Percentiles rank a stretch among this genome's conserved stretches.
Evolutionary conservation across 441 rosid genomes (phyloP).

Genomic region (Gossypium gossypioides): DNA sequence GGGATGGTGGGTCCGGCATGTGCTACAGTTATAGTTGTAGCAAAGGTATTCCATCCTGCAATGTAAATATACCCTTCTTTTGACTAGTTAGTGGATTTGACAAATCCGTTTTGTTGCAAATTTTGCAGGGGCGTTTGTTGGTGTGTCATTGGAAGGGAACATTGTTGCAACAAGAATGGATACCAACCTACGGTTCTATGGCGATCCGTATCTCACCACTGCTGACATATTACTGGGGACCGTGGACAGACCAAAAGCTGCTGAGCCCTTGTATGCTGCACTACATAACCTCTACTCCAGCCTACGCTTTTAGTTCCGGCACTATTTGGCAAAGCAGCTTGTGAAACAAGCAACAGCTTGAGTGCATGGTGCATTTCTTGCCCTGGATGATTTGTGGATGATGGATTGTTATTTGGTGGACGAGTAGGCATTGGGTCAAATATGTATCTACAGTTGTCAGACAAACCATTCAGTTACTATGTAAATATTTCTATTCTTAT

Average conservation of each 20-base stretch:
- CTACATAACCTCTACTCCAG: slow-evolving; percentile 54
- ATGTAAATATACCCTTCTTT: not conserved
- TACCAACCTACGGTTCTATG: slow-evolving; percentile 69
- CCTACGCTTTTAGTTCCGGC: slow-evolving; percentile 25
- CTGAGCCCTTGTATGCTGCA: slow-evolving; percentile 65
- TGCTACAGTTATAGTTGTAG: slow-evolving; percentile 95
- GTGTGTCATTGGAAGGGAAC: slow-evolving; percentile 87
- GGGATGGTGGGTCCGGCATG: slow-evolving; percentile 88
- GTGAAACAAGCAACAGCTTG: slow-evolving; percentile 2
- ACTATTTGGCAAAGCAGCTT: not conserved
- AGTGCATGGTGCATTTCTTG: not conserved
- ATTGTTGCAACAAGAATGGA: slow-evolving; percentile 75
- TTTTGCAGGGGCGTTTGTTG: slow-evolving; percentile 77
- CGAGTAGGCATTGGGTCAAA: not conserved
- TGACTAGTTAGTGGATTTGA: not conserved
- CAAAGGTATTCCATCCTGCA: slow-evolving; percentile 45
- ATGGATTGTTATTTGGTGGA: not conserved
- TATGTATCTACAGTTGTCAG: not conserved
- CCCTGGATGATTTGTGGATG: not conserved
- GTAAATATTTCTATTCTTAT: not conserved
- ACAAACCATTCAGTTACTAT: not conserved
- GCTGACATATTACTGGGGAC: slow-evolving; percentile 70
- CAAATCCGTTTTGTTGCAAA: slow-evolving; percentile 1
- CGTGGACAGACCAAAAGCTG: slow-evolving; percentile 80
- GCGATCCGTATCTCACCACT: slow-evolving; percentile 82